These are phyloP conservation scores for Xylaria sp. DNA, from an alignment of 2,329 filamentous ascomycete species.

Conservation along the genomic window DNA sequence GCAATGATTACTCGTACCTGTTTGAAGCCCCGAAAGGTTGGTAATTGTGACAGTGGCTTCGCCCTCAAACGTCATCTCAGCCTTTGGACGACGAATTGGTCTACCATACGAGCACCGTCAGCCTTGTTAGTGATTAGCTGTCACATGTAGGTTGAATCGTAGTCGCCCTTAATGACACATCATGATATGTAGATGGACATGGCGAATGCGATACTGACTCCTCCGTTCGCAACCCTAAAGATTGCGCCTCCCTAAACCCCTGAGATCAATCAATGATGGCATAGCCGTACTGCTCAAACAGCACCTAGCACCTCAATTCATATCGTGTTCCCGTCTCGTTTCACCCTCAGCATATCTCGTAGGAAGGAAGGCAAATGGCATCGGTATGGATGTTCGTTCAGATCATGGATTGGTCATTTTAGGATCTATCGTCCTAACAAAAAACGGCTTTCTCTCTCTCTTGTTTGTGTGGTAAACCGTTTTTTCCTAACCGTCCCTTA, in stretches of 20 bases:
- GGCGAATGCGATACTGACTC: not conserved
- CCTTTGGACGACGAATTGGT: no score
- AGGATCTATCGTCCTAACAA: conserved; percentile 13
- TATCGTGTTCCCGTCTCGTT: conserved; percentile 2
- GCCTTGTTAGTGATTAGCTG: not conserved
- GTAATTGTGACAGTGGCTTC: not conserved
- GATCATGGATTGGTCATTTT: conserved; percentile 14
- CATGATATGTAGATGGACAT: not conserved
- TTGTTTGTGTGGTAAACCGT: not conserved
- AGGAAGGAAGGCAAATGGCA: not conserved
- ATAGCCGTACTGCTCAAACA: not conserved
- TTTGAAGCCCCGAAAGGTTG: not conserved
- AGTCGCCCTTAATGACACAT: not conserved
- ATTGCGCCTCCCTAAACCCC: not conserved
- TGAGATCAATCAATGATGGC: not conserved
- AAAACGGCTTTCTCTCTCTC: not conserved
- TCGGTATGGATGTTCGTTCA: not conserved
- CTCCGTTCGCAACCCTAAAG: not conserved
- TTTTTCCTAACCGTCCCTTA: conserved; percentile 9
- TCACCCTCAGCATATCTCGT: conserved; percentile 2
- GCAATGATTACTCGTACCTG: not conserved
- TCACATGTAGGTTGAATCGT: not conserved
- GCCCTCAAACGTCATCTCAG: no score
- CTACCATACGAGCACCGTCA: not conserved
- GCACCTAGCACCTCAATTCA: not conserved